These are phyloP conservation scores for Centella asiatica DNA, from an alignment of 129 eudicot species.

Conservation along the genomic window DNA sequence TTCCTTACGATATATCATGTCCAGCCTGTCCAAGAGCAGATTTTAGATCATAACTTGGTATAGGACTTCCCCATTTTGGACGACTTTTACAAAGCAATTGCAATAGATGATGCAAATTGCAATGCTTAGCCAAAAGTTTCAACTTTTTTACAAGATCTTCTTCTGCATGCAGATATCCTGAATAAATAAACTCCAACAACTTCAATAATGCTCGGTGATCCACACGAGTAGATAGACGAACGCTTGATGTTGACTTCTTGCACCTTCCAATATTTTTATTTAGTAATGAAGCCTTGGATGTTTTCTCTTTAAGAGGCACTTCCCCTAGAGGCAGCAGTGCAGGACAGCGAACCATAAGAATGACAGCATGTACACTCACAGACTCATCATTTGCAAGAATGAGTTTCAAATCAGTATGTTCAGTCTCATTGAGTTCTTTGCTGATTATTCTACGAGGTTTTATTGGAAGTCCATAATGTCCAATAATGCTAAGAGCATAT, in stretches of 20 bases:
- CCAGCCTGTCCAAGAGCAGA: constrained; percentile 66
- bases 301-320: constrained; percentile 17
- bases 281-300: constrained; percentile 10
- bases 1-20: constrained; percentile 51
- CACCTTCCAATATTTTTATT: constrained; percentile 1
- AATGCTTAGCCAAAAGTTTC: constrained; percentile 61
- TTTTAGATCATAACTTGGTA: constrained; percentile 56
- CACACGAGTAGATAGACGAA: constrained; percentile 66
- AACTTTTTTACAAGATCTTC: constrained; percentile 55
- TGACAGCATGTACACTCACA: constrained; percentile 52
- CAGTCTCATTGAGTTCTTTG: constrained; percentile 34
- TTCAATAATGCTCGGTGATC: constrained; percentile 50
- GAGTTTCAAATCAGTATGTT: constrained; percentile 50
- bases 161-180: constrained; percentile 53
- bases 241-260: constrained; percentile 17
- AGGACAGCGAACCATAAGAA: constrained; percentile 66
- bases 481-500: constrained; percentile 57
- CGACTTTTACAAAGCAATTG: constrained; percentile 43
- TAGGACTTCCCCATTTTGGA: constrained; percentile 62
- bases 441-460: constrained; percentile 51
- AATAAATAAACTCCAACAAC: constrained; percentile 63
- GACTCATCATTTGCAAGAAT: constrained; percentile 40
- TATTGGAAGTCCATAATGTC: constrained; percentile 59
- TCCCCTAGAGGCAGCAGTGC: constrained; percentile 46
- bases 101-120: constrained; percentile 50